A percentile compares a stretch with the other conserved stretches of the same genome.
These are phyloP conservation scores for Pyricularia grisea DNA, from an alignment of 2,329 filamentous ascomycete species.

Conservation along the genomic window DNA sequence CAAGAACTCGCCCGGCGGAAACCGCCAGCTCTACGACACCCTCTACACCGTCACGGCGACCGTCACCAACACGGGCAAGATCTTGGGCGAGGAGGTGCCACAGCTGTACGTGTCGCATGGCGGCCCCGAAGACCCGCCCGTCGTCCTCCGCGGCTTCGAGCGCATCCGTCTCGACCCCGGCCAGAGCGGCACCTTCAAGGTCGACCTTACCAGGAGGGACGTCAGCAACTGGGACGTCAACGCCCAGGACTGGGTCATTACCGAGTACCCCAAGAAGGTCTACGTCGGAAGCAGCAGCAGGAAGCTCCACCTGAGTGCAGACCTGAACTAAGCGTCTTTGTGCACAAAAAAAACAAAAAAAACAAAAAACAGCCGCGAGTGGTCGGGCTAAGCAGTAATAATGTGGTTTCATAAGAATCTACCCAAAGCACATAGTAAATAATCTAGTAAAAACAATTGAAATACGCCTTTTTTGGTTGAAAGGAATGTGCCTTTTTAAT, in stretches of 20 bases:
- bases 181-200: slow-evolving; percentile 55
- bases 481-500: background rate
- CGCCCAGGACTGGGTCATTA: slow-evolving; percentile 77
- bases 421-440: background rate
- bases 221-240: slow-evolving; percentile 77
- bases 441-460: background rate
- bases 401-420: background rate
- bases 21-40: slow-evolving; percentile 56
- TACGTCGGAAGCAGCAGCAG: slow-evolving; percentile 47
- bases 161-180: slow-evolving; percentile 64
- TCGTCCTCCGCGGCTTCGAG: slow-evolving; percentile 72
- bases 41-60: slow-evolving; percentile 58
- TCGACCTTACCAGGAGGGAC: slow-evolving; percentile 67
- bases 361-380: background rate
- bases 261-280: slow-evolving; percentile 38
- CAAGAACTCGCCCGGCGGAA: slow-evolving; percentile 45
- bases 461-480: background rate
- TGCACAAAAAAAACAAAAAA: background rate
- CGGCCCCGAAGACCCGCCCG: slow-evolving; percentile 58
- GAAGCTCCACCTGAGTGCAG: slow-evolving; percentile 35
- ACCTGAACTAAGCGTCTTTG: slow-evolving; percentile 13
- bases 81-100: slow-evolving; percentile 60
- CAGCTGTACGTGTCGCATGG: slow-evolving; percentile 78
- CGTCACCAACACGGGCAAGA: slow-evolving; percentile 60
- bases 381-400: background rate